Base-by-base conservation (phyloP, 345 rosid species). In the Pistacia atlantica region DNA sequence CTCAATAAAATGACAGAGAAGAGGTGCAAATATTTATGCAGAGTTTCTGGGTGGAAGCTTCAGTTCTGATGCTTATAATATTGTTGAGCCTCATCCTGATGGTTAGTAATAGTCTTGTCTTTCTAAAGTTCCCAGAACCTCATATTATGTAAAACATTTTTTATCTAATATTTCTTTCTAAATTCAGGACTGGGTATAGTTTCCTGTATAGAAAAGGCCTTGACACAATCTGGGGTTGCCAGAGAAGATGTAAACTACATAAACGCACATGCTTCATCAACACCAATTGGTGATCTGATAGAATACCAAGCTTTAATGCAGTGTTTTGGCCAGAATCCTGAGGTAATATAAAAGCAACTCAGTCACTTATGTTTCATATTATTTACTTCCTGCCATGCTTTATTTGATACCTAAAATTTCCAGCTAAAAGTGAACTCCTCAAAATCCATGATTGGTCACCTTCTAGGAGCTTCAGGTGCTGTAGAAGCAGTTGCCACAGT, bases 41-140 rank as follows among this genome's bases (percentile, higher is more conserved):
- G 89, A 89, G 78, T 82, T 89, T 81, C 82, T 89, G 20, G 90
- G 92, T 35, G 92, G 92, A 73, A 87, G 90, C 78, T 85, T 87
- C 75, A 85, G 85, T 6, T 79, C 83, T 59, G 92, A 84, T 82
- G 90, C 92, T 35, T 84, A 84, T 74, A 90, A 85, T 75, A 82
- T 85, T 84, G 80, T 87, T 48, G 86, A 89, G 75, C 90, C 90
- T 35, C 89, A 66, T 17, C 92, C 89, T 37, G 86, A 84, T 67
- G 90, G 90, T 87, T 76, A 78, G 73, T 33, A 31, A 31, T 31
- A 31, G 33, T 31, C 33, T 31, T 31, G 33, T 31, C 33, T 67
- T 49, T 56, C 31, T 13, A 51, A 6, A 14, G 2, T 16, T 16
- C 22, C 20, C 25, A 28, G 11, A 54, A 68, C 5, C 35, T 31